Conservation (phyloP, 2,329 filamentous ascomycete species). For the Dactylellina drechsleri region DNA sequence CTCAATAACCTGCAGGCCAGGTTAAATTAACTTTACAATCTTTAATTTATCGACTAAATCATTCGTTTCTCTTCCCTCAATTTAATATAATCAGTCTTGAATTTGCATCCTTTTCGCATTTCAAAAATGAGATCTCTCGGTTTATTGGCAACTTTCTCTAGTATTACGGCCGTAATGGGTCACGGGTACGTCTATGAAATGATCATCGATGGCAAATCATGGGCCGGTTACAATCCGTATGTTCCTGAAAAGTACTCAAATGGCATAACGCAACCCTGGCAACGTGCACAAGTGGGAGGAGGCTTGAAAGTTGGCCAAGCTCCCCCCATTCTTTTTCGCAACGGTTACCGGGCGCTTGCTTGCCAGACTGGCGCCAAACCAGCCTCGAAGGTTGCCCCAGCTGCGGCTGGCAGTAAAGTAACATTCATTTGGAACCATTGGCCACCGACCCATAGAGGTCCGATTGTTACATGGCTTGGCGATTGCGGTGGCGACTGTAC, state of each 20-base stretch:
- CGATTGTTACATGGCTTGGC: slow-evolving; percentile 65
- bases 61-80: no score
- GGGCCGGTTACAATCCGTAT: slow-evolving; percentile 2
- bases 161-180: neutral
- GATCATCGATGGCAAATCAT: slow-evolving; percentile 4
- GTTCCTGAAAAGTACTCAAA: neutral
- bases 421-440: slow-evolving; percentile 66
- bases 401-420: slow-evolving; percentile 64
- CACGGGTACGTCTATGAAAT: neutral
- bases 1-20: no score
- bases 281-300: neutral
- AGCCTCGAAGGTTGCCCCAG: slow-evolving; percentile 62
- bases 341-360: slow-evolving; percentile 60
- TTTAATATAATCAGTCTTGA: no score
- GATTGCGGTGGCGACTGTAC: slow-evolving; percentile 63
- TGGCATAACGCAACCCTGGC: slow-evolving; percentile 4
- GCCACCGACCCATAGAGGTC: slow-evolving; percentile 66
- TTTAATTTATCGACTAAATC: no score
- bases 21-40: no score
- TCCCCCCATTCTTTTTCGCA: slow-evolving; percentile 2
- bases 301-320: neutral
- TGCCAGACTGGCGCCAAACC: slow-evolving; percentile 64
- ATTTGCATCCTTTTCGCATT: no score
- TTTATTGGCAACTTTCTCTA: no score
- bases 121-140: no score